Base-by-base conservation (phyloP, 768 basidiomycete genomes). In the Lanmaoa pseudosensibilis region DNA sequence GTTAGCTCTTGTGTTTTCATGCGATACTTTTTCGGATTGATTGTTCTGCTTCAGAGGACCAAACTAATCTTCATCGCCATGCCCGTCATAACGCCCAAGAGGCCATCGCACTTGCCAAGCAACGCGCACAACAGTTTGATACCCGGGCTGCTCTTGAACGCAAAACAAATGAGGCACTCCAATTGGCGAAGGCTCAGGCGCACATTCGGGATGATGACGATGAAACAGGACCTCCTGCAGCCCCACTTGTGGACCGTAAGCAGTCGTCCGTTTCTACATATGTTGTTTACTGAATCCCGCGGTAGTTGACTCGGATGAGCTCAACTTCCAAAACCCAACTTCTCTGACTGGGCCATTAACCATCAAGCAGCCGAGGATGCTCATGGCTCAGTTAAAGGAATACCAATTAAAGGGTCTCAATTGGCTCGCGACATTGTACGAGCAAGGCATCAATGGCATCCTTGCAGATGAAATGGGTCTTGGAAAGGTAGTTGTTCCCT, bases 371-470 rank as follows among this genome's bases (percentile, higher is more conserved):
- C 97, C 97, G 8, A 86, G 85, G 72, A 96, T 98, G 91, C 78
- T 99, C 59, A 93, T 94, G 83, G 94, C 94, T 9, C 91, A 93
- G 62, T 76, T 99, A 52, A 99, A 99, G 73, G 97, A 99, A 71
- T 99, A 98, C 70, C 97, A 99, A 70, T 73, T 99, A 54, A 98
- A 98, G 67, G 97, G 97, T 59, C 80, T 99, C 34, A 98, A 97
- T 61, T 99, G 97, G 97, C 78, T 99, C 25, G 97, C 88, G 18
- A 97, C 95, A 16, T 78, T 99, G 21, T 99, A 98, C 67, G 97
- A 98, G 70, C 96, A 98, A 73, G 97, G 97, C 44, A 98, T 98
- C 80, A 99, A 99, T 67, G 97, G 97, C 46, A 99, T 99, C 65
- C 82, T 99, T 21, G 97, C 97, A 2, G 97, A 99, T 69, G 97